Percentiles rank a stretch among this genome's conserved stretches.
phyloP scores from a whole-genome alignment of 1,284 basidiomycete genomes.

The Coniferiporia weirii region DNA sequence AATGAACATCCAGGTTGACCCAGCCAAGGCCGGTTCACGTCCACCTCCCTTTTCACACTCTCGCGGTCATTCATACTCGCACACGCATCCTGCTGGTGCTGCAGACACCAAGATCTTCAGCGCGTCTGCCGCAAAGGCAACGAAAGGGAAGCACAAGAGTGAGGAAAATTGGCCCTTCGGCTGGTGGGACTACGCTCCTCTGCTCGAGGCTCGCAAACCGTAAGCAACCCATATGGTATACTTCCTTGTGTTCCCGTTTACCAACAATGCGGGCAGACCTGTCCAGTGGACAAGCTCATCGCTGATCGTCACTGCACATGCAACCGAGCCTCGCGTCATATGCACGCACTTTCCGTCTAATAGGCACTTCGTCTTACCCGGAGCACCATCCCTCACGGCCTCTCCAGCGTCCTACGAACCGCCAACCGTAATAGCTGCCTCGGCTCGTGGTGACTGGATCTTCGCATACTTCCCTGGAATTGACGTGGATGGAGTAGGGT shows the following conservation, averaged over 20 bases:
- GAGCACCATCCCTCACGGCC: slow-evolving; percentile 43
- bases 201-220: slow-evolving; percentile 53
- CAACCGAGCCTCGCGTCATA: slow-evolving; percentile 51
- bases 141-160: slow-evolving; percentile 55
- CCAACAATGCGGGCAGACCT: slow-evolving; percentile 39
- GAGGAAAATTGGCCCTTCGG: slow-evolving; percentile 51
- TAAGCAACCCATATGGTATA: slow-evolving; percentile 24
- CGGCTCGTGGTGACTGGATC: slow-evolving; percentile 54
- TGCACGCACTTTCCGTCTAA: slow-evolving; percentile 65
- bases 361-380: slow-evolving; percentile 52
- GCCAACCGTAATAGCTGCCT: slow-evolving; percentile 55
- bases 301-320: slow-evolving; percentile 61
- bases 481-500: slow-evolving; percentile 50
- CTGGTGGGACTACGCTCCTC: slow-evolving; percentile 70
- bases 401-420: slow-evolving; percentile 49
- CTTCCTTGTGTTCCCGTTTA: slow-evolving; percentile 6
- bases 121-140: slow-evolving; percentile 27
- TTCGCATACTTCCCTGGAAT: slow-evolving; percentile 70
- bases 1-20: not conserved
- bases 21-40: not conserved
- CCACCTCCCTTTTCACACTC: slow-evolving; percentile 2
- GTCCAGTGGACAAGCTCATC: slow-evolving; percentile 65
- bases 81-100: not conserved
- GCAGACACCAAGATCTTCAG: slow-evolving; percentile 5
- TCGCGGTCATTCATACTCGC: slow-evolving; percentile 5